These are phyloP conservation scores for Leccinum obscurum DNA, from an alignment of 768 basidiomycete genomes.

Conservation along the genomic window DNA sequence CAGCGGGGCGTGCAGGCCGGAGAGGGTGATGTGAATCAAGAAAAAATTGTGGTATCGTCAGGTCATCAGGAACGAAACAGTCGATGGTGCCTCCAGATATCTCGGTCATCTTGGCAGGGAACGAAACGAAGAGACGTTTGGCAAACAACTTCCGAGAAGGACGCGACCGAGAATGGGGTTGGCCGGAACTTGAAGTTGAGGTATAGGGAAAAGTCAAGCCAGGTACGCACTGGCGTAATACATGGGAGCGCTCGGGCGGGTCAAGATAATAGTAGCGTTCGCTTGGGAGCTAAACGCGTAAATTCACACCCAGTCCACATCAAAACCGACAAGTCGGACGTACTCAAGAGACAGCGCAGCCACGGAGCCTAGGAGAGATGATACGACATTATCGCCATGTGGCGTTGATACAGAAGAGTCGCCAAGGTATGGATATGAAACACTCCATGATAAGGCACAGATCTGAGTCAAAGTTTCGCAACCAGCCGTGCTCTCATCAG, in stretches of 20 bases:
- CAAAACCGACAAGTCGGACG: background rate
- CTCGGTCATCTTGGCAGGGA: conserved; percentile 18
- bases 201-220: background rate
- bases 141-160: background rate
- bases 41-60: conserved; percentile 68
- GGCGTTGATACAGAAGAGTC: background rate
- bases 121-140: background rate
- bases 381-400: conserved; percentile 10
- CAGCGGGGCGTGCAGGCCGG: conserved; percentile 45
- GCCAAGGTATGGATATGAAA: conserved; percentile 4
- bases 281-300: background rate
- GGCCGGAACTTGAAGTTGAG: background rate
- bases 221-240: background rate
- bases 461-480: conserved; percentile 31
- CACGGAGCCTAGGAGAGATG: background rate
- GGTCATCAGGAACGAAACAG: conserved; percentile 55
- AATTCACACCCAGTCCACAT: background rate
- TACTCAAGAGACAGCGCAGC: background rate
- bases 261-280: background rate
- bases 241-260: background rate
- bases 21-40: conserved; percentile 45
- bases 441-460: background rate
- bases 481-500: background rate
- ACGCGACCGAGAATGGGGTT: background rate
- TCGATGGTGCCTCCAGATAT: conserved; percentile 31